A percentile compares a stretch with the other conserved stretches of the same genome.
These are phyloP conservation scores for Verticillium klebahnii DNA, from an alignment of 2,329 filamentous ascomycete genomes.

Conservation along the genomic window DNA sequence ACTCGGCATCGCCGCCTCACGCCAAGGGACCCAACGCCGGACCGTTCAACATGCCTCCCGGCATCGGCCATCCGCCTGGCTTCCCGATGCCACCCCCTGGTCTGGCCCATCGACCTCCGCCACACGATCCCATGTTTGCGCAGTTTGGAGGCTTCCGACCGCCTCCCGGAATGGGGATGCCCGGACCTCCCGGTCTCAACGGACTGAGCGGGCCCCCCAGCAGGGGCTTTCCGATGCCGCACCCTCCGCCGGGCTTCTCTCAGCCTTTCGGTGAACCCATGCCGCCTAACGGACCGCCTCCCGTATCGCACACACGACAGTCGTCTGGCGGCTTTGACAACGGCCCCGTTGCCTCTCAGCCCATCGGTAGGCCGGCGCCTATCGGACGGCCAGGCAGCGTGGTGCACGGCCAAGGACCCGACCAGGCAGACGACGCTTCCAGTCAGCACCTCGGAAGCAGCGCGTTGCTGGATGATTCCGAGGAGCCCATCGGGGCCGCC, in stretches of 20 bases:
- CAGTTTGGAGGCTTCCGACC: constrained; percentile 38
- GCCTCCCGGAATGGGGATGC: constrained; percentile 36
- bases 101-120: constrained; percentile 41
- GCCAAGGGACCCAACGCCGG: constrained; percentile 37
- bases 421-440: constrained; percentile 63
- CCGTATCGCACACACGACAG: constrained; percentile 66
- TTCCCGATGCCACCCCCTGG: constrained; percentile 31
- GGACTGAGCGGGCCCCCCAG: constrained; percentile 15
- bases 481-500: constrained; percentile 41
- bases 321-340: constrained; percentile 64
- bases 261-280: constrained; percentile 37
- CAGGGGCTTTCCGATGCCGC: constrained; percentile 33
- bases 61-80: constrained; percentile 51
- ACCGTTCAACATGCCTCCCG: constrained; percentile 53
- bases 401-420: constrained; percentile 45
- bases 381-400: constrained; percentile 83
- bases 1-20: constrained; percentile 61
- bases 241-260: constrained; percentile 51
- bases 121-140: constrained; percentile 45
- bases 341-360: constrained; percentile 44
- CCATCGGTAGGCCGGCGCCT: constrained; percentile 76
- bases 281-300: constrained; percentile 33
- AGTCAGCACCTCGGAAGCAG: constrained; percentile 84
- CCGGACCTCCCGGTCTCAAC: constrained; percentile 47
- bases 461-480: constrained; percentile 75